Percentiles rank a stretch among this genome's conserved stretches.
Evolutionary conservation across 2,329 filamentous ascomycete species (phyloP).

Genomic region (Fusarium brachygibbosum): DNA sequence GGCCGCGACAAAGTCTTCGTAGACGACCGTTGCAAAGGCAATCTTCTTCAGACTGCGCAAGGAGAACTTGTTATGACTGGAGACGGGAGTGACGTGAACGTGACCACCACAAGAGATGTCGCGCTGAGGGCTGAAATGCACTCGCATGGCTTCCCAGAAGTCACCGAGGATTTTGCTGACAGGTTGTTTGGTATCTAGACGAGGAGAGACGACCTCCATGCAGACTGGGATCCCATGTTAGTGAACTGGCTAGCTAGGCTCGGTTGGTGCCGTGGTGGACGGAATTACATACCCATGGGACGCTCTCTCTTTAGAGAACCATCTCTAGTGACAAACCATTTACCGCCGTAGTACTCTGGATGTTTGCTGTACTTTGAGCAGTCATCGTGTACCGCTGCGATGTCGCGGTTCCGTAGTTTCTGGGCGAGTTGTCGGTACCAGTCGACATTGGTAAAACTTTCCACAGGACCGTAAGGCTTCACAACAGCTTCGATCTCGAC

Average conservation of each 20-base stretch:
- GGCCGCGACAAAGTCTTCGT: constrained; percentile 54
- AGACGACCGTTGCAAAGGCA: constrained; percentile 54
- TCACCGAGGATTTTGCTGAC: constrained; percentile 54
- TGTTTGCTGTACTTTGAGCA: constrained; percentile 58
- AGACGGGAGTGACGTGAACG: constrained; percentile 57
- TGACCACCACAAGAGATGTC: constrained; percentile 56
- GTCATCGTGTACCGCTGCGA: constrained; percentile 56
- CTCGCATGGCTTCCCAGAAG: constrained; percentile 59
- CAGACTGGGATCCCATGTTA: constrained; percentile 51
- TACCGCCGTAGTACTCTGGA: constrained; percentile 58
- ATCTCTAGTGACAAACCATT: constrained; percentile 59
- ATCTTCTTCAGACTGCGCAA: constrained; percentile 55
- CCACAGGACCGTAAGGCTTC: constrained; percentile 55
- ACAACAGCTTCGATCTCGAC: constrained; percentile 57
- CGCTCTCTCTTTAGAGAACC: constrained; percentile 56
- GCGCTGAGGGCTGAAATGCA: constrained; percentile 56
- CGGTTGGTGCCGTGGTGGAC: neutral
- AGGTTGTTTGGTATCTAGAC: constrained; percentile 53
- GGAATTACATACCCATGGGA: constrained; percentile 52
- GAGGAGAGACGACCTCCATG: constrained; percentile 59
- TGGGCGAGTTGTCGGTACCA: constrained; percentile 58
- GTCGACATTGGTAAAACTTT: constrained; percentile 56
- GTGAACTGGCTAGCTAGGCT: constrained; percentile 4
- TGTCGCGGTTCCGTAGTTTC: constrained; percentile 56
- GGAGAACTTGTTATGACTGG: constrained; percentile 53